Base-by-base conservation (phyloP, 306 rosid genomes). In the Medicago ruthenica region DNA sequence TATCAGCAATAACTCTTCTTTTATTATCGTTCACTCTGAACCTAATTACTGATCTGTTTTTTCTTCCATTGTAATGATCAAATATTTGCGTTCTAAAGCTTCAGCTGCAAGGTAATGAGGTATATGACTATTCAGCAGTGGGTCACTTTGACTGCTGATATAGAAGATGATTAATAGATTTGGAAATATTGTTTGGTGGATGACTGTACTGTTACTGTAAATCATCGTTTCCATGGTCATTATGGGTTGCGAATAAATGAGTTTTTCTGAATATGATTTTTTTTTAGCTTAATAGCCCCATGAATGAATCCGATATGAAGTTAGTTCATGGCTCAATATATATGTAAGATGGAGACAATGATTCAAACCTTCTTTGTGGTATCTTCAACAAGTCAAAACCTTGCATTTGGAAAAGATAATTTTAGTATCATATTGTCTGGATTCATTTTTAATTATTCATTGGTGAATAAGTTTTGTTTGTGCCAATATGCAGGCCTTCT, bases 401-500 rank as follows among this genome's bases (percentile, higher is more conserved):
- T 41, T 41, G 14, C 17, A 13, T 50, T 71, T 31, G 13, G 59
- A 79, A 9, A 50, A 40, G 53, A 39, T 20, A 39, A 36, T 17
- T 13, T 72, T 59, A 36, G n/a, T 60, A 74, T 77, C 82, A 48
- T 27, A 61, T 20, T 67, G 17, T 20, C 7, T 55, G 12, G 20
- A 36, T 15, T 58, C 22, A 18, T 50, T 79, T 53, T 61, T 47
- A 27, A 44, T 27, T 68, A 22, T 54, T 53, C 58, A 58, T 44
- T 58, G 31, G 18, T 51, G 24, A 60, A 51, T 74, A 60, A 39
- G 42, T 40, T 62, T 74, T 27, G 22, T 34, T 45, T 48, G 14
- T 72, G 73, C 67, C 63, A 74, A 71, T 71, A 24, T 83, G 79
- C 84, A 96, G 99, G 99, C 99, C 51, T 96, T 96, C 85, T 92